Percentiles rank a stretch among this genome's conserved stretches.
Conservation (phyloP, 192 early-diverging fungal genomes). For the Entomortierella chlamydospora region DNA sequence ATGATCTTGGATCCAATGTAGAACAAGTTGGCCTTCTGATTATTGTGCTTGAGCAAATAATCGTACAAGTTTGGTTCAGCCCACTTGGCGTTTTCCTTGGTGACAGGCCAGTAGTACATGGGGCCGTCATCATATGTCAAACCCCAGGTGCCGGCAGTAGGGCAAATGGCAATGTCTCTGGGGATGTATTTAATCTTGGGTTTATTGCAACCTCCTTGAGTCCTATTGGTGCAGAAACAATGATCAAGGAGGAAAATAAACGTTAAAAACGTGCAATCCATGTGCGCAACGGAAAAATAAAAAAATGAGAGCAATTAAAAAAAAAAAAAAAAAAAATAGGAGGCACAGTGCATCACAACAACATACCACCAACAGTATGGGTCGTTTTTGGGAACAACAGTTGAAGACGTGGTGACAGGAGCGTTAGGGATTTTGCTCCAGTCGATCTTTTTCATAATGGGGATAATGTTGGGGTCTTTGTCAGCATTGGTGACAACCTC, state of each 20-base stretch:
- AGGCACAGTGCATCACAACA: too few species aligned
- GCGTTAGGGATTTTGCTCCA: slow-evolving; percentile 49
- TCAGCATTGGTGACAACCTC: slow-evolving; percentile 18
- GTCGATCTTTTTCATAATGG: slow-evolving; percentile 42
- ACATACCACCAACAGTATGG: slow-evolving; percentile 9
- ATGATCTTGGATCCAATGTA: slow-evolving; percentile 60
- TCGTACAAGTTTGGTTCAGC: slow-evolving; percentile 56
- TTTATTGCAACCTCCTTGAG: slow-evolving; percentile 24
- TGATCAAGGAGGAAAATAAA: slow-evolving; percentile 10
- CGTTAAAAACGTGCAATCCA: not conserved
- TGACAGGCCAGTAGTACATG: slow-evolving; percentile 31
- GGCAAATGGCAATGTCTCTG: slow-evolving; percentile 48
- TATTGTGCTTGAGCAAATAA: slow-evolving; percentile 43
- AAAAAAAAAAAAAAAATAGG: too few species aligned
- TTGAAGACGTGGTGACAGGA: slow-evolving; percentile 10
- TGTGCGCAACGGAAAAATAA: too few species aligned
- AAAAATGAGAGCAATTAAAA: too few species aligned
- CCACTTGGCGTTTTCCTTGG: slow-evolving; percentile 21
- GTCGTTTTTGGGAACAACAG: not conserved
- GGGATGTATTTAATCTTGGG: slow-evolving; percentile 43
- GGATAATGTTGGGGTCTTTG: slow-evolving; percentile 34
- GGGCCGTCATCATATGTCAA: not conserved
- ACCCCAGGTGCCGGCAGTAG: slow-evolving; percentile 28
- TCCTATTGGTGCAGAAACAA: slow-evolving; percentile 37
- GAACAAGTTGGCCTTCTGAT: slow-evolving; percentile 57